phyloP scores from a whole-genome alignment of 1,284 basidiomycete genomes.

The Boletus coffeatus region DNA sequence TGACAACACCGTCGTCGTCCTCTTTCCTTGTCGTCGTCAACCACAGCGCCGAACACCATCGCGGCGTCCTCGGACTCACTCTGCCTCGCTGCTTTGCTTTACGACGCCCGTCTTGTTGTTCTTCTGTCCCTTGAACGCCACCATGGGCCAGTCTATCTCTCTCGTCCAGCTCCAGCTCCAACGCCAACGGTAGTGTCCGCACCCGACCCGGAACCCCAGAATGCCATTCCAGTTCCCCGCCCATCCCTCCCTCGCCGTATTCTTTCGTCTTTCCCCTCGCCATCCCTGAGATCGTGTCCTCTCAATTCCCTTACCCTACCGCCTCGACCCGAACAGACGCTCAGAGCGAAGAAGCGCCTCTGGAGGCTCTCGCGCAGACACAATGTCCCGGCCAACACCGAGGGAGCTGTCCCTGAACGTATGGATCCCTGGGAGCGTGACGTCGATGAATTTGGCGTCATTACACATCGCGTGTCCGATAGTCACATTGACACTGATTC shows the following conservation, averaged over 20 bases:
- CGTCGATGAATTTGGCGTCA: slow-evolving; percentile 30
- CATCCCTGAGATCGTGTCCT: slow-evolving; percentile 20
- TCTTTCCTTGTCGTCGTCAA: slow-evolving; percentile 13
- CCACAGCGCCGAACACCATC: slow-evolving; percentile 8
- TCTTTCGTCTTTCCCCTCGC: slow-evolving; percentile 25
- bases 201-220: slow-evolving; percentile 4
- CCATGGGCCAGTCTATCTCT: slow-evolving; percentile 28
- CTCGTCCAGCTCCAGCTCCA: slow-evolving; percentile 13
- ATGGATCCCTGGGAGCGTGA: slow-evolving; percentile 22
- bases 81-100: background rate
- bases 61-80: slow-evolving; percentile 6
- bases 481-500: slow-evolving; percentile 19
- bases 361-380: slow-evolving; percentile 37
- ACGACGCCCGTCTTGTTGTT: slow-evolving; percentile 1
- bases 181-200: slow-evolving; percentile 2
- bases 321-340: slow-evolving; percentile 20
- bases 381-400: slow-evolving; percentile 5
- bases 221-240: slow-evolving; percentile 4
- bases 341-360: slow-evolving; percentile 31
- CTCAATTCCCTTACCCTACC: slow-evolving; percentile 20
- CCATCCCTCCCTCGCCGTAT: slow-evolving; percentile 26
- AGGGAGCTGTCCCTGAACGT: slow-evolving; percentile 9
- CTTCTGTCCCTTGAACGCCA: slow-evolving; percentile 7
- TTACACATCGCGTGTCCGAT: slow-evolving; percentile 29
- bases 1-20: slow-evolving; percentile 9